These are phyloP conservation scores for Pseudonectria buxi DNA, from an alignment of 2,329 filamentous ascomycete genomes.

Conservation along the genomic window DNA sequence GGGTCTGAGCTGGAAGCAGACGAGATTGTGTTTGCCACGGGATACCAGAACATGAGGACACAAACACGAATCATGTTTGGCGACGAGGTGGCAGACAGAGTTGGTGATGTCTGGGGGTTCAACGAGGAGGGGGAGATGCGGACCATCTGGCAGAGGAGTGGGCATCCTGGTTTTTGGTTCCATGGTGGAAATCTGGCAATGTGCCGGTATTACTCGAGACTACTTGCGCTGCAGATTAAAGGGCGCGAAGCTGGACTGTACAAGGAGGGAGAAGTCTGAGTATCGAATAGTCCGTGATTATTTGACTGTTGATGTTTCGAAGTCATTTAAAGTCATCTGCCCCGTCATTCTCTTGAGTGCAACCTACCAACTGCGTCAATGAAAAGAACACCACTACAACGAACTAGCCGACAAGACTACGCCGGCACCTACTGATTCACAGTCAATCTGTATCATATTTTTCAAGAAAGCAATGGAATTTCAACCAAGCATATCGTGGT, in stretches of 20 bases:
- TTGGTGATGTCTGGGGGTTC: conserved; percentile 56
- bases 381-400: no score
- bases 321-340: no score
- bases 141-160: conserved; percentile 52
- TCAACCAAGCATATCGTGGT: no score
- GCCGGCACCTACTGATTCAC: no score
- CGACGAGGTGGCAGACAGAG: conserved; percentile 49
- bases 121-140: conserved; percentile 51
- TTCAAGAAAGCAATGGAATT: no score
- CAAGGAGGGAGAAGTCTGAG: conserved; percentile 25
- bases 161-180: conserved; percentile 60
- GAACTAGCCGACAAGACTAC: no score
- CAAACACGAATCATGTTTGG: conserved; percentile 57
- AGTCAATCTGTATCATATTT: no score
- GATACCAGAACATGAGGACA: conserved; percentile 62
- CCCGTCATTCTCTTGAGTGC: no score
- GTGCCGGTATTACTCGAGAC: conserved; percentile 52
- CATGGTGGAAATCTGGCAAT: conserved; percentile 59
- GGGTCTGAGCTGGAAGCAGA: conserved; percentile 52
- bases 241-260: conserved; percentile 34
- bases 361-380: no score
- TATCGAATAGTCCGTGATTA: no score
- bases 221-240: conserved; percentile 48
- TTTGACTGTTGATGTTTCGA: no score
- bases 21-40: conserved; percentile 57